Conservation (phyloP, 2,329 filamentous ascomycete species). For the Botrytis fabae region DNA sequence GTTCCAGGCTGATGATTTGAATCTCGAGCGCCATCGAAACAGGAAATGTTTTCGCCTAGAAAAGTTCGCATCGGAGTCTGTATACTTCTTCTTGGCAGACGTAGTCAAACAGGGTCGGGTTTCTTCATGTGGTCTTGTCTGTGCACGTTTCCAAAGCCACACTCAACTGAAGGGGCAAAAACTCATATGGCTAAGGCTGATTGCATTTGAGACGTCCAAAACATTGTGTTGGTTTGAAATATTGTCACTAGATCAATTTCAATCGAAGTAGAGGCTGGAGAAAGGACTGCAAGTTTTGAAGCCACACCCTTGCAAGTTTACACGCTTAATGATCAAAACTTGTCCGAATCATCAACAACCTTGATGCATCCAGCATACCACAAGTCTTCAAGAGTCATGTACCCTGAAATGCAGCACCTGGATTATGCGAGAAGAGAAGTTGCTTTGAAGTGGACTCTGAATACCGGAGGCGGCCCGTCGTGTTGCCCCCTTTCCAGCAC, state of each 20-base stretch:
- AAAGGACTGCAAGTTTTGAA: background rate
- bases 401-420: background rate
- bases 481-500: background rate
- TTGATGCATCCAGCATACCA: background rate
- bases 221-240: constrained; percentile 3
- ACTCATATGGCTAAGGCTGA: background rate
- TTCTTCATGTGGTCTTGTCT: constrained; percentile 14
- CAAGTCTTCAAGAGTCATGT: background rate
- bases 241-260: constrained; percentile 11
- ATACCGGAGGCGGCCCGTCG: background rate
- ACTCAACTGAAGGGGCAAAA: background rate
- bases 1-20: background rate
- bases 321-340: background rate
- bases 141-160: constrained; percentile 24
- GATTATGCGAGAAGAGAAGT: background rate
- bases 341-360: background rate
- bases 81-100: constrained; percentile 13
- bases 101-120: constrained; percentile 22
- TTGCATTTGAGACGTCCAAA: constrained; percentile 5
- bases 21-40: constrained; percentile 13
- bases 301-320: background rate
- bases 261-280: background rate
- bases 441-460: background rate
- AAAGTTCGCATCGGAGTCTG: constrained; percentile 7
- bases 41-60: constrained; percentile 16